Percentiles rank a stretch among this genome's conserved stretches.
Evolutionary conservation across 1,284 basidiomycete species (phyloP).

Genomic region (Pyrrhoderma lamaoense): DNA sequence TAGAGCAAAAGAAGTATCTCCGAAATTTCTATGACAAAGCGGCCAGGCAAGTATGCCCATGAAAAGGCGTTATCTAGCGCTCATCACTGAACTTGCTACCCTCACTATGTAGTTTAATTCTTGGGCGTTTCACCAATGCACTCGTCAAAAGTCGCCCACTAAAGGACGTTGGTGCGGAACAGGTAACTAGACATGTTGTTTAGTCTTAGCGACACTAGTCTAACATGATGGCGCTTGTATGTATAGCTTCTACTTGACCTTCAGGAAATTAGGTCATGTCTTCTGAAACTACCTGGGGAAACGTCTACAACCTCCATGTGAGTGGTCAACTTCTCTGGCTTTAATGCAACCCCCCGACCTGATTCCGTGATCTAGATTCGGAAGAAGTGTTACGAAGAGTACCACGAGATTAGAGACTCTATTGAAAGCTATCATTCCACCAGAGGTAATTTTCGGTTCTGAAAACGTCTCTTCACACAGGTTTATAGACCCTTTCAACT

Average conservation of each 20-base stretch:
- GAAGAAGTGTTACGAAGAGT: conserved; percentile 72
- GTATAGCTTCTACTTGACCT: conserved; percentile 82
- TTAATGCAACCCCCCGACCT: conserved; percentile 11
- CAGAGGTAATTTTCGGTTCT: conserved; percentile 50
- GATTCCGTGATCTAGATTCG: conserved; percentile 42
- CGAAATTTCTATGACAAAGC: conserved; percentile 90
- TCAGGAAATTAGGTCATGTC: conserved; percentile 77
- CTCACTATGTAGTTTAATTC: conserved; percentile 36
- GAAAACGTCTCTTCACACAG: conserved; percentile 4
- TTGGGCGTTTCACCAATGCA: conserved; percentile 80
- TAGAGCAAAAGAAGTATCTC: conserved; percentile 91
- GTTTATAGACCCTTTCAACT: conserved; percentile 11
- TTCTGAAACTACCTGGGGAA: conserved; percentile 79
- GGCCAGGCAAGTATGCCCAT: conserved; percentile 52
- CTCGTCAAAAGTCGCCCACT: conserved; percentile 85
- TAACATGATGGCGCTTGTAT: background rate
- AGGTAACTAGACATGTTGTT: conserved; percentile 43
- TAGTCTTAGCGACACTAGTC: conserved; percentile 15
- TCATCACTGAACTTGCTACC: background rate
- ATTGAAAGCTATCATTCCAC: conserved; percentile 90
- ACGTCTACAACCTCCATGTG: conserved; percentile 50
- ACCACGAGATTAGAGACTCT: conserved; percentile 81
- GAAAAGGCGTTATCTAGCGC: background rate
- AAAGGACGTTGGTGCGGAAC: conserved; percentile 87
- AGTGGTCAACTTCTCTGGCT: conserved; percentile 17